These are phyloP conservation scores for Cladosporium halotolerans DNA, from an alignment of 2,329 filamentous ascomycete species.

Conservation along the genomic window DNA sequence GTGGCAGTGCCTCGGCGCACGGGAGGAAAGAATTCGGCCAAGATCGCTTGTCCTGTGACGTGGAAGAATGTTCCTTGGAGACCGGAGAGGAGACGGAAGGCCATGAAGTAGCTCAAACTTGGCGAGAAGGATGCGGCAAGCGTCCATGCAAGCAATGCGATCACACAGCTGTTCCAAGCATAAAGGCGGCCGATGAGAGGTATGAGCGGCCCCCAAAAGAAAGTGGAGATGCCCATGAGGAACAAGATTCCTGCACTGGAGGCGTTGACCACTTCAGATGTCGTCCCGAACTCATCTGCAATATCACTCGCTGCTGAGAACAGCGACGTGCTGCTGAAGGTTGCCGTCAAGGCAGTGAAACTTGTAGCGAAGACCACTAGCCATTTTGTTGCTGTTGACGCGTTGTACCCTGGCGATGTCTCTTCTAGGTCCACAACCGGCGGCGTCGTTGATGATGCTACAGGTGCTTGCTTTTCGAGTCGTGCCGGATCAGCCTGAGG, in stretches of 20 bases:
- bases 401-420: slow-evolving; percentile 15
- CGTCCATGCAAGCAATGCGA: slow-evolving; percentile 58
- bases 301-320: slow-evolving; percentile 67
- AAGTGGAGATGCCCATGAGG: slow-evolving; percentile 62
- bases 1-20: slow-evolving; percentile 63
- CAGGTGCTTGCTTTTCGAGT: slow-evolving; percentile 11
- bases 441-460: slow-evolving; percentile 6
- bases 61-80: slow-evolving; percentile 70
- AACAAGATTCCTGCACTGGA: slow-evolving; percentile 65
- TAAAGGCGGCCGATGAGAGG: slow-evolving; percentile 37
- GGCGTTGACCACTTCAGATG: slow-evolving; percentile 60
- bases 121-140: slow-evolving; percentile 64
- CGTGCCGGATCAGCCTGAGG: background rate
- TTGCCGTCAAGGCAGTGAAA: slow-evolving; percentile 66
- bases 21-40: slow-evolving; percentile 47
- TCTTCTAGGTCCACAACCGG: slow-evolving; percentile 13
- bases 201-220: slow-evolving; percentile 63
- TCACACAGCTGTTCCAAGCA: slow-evolving; percentile 50
- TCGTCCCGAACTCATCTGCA: slow-evolving; percentile 56
- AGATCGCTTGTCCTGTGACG: slow-evolving; percentile 60
- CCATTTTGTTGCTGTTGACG: slow-evolving; percentile 41
- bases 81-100: slow-evolving; percentile 65
- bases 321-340: slow-evolving; percentile 65
- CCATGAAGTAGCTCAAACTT: slow-evolving; percentile 61
- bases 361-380: slow-evolving; percentile 62